Percentiles rank a stretch among this genome's conserved stretches.
Conservation (phyloP, 257 asterid genomes). For the Ajuga chamaepitys region DNA sequence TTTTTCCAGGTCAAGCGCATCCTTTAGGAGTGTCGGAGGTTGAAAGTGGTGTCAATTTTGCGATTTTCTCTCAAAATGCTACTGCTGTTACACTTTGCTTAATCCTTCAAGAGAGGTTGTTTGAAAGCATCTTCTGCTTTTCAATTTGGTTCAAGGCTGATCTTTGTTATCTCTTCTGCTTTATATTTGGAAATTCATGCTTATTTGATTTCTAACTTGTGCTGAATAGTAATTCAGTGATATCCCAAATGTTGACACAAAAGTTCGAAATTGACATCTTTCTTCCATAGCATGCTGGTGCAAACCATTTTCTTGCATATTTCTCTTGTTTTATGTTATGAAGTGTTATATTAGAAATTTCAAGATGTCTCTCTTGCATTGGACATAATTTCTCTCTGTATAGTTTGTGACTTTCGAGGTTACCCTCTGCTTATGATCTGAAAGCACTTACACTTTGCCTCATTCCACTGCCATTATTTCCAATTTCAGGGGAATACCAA, state of each 20-base stretch:
- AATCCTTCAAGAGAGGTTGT: slow-evolving; percentile 72
- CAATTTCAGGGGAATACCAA: slow-evolving; percentile 28
- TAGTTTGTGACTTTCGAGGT: slow-evolving; percentile 4
- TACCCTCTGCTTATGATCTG: slow-evolving; percentile 5
- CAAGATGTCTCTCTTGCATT: neutral
- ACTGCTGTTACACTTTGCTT: slow-evolving; percentile 77
- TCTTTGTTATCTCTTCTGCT: neutral
- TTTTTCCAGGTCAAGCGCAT: slow-evolving; percentile 73
- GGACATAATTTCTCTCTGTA: neutral
- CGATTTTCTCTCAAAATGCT: slow-evolving; percentile 87
- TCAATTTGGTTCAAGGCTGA: neutral
- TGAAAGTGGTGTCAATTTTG: slow-evolving; percentile 79
- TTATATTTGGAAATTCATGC: neutral
- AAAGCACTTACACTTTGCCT: neutral
- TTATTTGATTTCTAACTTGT: neutral
- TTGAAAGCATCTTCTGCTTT: slow-evolving; percentile 15
- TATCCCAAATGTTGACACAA: neutral
- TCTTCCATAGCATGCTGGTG: neutral
- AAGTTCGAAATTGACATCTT: neutral
- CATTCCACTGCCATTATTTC: slow-evolving; percentile 1
- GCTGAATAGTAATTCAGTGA: neutral
- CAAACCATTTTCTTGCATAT: neutral
- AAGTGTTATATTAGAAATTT: neutral
- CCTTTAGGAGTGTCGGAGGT: slow-evolving; percentile 84
- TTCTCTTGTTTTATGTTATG: neutral